Percentiles rank a stretch among this genome's conserved stretches.
phyloP scores from a whole-genome alignment of 2,329 filamentous ascomycete genomes.

The Plenodomus lindquistii region DNA sequence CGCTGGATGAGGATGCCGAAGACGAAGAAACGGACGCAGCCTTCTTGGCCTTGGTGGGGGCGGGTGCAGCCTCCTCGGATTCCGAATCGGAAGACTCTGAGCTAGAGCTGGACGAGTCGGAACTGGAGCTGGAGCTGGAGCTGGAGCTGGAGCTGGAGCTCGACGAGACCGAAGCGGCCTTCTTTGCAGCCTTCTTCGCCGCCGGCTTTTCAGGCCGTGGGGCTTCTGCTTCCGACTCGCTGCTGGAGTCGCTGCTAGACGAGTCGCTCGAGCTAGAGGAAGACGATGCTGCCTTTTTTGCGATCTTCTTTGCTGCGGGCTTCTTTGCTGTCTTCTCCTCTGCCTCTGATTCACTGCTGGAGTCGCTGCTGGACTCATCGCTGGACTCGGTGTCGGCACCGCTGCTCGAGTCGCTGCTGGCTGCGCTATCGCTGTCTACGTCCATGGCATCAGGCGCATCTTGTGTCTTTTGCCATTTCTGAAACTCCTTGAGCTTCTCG shows the following conservation, averaged over 20 bases:
- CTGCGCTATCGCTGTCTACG: constrained; percentile 28
- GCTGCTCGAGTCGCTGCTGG: constrained; percentile 28
- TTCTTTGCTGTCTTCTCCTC: constrained; percentile 32
- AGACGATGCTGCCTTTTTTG: constrained; percentile 14
- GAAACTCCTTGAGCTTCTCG: constrained; percentile 27
- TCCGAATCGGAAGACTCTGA: constrained; percentile 45
- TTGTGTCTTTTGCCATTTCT: constrained; percentile 36
- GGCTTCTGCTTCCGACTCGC: constrained; percentile 27
- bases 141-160: neutral
- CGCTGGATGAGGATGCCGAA: constrained; percentile 17
- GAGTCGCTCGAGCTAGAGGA: constrained; percentile 19
- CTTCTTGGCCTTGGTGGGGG: constrained; percentile 17
- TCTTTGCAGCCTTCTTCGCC: constrained; percentile 6
- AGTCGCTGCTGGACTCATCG: constrained; percentile 28
- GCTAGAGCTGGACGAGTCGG: constrained; percentile 12
- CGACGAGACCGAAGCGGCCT: neutral
- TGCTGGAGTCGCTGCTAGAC: constrained; percentile 24
- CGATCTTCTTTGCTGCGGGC: constrained; percentile 12
- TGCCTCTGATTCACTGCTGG: constrained; percentile 36
- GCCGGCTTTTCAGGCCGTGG: constrained; percentile 26
- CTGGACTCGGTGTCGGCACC: constrained; percentile 25
- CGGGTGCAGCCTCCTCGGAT: constrained; percentile 15
- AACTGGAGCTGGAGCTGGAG: constrained; percentile 7
- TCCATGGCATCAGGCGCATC: constrained; percentile 36
- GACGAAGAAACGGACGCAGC: constrained; percentile 20